Conservation (phyloP, 441 rosid genomes). For the Populus hybrid region DNA sequence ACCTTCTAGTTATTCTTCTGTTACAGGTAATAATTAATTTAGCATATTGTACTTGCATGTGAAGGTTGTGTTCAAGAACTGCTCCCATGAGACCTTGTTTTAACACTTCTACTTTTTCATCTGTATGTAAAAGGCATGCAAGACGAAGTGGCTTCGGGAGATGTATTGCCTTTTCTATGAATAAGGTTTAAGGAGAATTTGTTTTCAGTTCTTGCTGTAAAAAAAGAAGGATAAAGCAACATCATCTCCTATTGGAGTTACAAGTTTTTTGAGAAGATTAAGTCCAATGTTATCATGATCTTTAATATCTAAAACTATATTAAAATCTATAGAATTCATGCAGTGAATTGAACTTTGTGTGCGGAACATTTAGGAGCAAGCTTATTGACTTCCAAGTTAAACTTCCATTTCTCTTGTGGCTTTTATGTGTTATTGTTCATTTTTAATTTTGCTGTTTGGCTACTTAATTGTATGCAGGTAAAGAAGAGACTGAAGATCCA, state of each 20-base stretch:
- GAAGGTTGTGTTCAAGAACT: constrained; percentile 56
- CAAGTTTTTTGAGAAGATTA: background rate
- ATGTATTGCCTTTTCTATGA: background rate
- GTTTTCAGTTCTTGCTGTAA: background rate
- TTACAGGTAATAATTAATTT: constrained; percentile 89
- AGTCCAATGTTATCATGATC: background rate
- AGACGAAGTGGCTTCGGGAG: background rate
- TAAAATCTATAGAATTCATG: constrained; percentile 4
- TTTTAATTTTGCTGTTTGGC: constrained; percentile 24
- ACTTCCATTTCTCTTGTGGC: constrained; percentile 5
- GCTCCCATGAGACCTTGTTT: constrained; percentile 11
- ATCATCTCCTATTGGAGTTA: background rate
- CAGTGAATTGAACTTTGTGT: constrained; percentile 11
- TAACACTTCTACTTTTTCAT: background rate
- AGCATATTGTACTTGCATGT: constrained; percentile 47
- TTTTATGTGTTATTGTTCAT: constrained; percentile 1
- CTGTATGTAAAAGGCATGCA: background rate
- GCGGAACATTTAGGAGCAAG: constrained; percentile 8
- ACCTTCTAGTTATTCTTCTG: constrained; percentile 99
- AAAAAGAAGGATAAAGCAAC: background rate
- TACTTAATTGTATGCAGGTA: constrained; percentile 39
- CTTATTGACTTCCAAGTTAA: constrained; percentile 11
- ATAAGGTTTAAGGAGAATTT: background rate
- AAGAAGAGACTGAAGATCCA: constrained; percentile 36
- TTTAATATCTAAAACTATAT: background rate